Conservation (phyloP, 345 rosid species). For the Lenwebbia sp. region DNA sequence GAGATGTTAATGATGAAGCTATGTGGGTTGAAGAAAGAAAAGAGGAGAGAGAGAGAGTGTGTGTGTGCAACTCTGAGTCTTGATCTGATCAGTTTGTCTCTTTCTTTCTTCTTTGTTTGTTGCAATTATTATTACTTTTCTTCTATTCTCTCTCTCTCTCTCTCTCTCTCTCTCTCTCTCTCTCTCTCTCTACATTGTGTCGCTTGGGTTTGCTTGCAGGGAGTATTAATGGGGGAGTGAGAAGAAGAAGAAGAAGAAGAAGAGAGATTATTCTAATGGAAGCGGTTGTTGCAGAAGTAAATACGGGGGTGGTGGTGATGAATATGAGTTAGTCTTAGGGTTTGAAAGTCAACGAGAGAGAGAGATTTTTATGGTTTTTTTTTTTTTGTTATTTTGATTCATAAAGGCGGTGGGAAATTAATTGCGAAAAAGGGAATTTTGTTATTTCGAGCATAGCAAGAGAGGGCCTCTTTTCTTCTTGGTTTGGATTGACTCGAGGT, state of each 20-base stretch:
- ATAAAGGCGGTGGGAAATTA: not conserved
- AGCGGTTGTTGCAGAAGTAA: not conserved
- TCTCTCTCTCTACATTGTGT: not conserved
- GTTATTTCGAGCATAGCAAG: not conserved
- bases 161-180: not conserved
- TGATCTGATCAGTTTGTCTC: conserved; percentile 1
- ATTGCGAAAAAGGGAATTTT: not conserved
- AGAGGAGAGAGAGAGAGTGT: not conserved
- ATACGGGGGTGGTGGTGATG: not conserved
- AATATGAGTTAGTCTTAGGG: not conserved
- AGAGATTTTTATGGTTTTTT: not conserved
- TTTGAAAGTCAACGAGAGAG: conserved; percentile 1
- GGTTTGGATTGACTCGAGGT: conserved; percentile 14
- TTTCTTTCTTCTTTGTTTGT: not conserved
- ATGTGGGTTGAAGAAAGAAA: not conserved
- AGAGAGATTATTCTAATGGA: not conserved
- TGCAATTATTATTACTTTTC: not conserved
- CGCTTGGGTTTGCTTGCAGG: not conserved
- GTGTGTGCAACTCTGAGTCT: not conserved
- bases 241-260: not conserved
- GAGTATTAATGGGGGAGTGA: not conserved
- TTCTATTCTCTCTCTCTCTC: not conserved
- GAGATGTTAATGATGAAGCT: not conserved
- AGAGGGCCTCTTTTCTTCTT: not conserved
- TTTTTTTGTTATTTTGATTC: not conserved